Evolutionary conservation across 441 rosid genomes (phyloP).

Genomic region (Adansonia grandidieri): DNA sequence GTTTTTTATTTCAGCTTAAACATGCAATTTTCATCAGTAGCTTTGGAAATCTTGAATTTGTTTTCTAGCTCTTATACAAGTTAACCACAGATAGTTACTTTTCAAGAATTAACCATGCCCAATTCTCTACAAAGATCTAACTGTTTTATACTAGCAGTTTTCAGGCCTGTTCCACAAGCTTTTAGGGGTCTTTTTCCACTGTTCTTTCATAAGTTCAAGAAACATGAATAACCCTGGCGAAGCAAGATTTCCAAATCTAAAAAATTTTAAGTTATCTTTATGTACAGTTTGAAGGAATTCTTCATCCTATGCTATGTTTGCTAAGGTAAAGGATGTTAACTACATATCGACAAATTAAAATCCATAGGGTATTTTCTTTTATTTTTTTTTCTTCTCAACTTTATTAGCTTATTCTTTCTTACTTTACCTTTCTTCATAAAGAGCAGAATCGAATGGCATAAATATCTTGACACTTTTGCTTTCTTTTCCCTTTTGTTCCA

Average conservation of each 20-base stretch:
- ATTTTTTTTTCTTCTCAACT: constrained; percentile 22
- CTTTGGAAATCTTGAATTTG: not conserved
- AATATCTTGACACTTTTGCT: constrained; percentile 2
- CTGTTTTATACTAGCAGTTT: not conserved
- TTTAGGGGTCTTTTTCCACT: not conserved
- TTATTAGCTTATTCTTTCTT: constrained; percentile 11
- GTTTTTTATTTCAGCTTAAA: constrained; percentile 4
- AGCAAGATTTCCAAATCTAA: not conserved
- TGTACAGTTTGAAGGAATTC: too few relatives aligned
- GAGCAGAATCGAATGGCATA: constrained; percentile 24
- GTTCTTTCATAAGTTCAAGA: not conserved
- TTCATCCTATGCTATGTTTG: too few relatives aligned
- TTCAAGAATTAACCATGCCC: not conserved
- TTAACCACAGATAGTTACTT: not conserved
- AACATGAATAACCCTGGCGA: not conserved
- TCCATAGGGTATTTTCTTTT: not conserved
- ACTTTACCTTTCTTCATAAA: constrained; percentile 25
- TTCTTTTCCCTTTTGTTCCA: constrained; percentile 18
- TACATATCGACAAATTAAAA: too few relatives aligned
- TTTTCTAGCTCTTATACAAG: not conserved
- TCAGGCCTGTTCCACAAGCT: not conserved
- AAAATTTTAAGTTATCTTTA: too few relatives aligned
- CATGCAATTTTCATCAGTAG: not conserved
- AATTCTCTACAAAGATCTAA: not conserved
- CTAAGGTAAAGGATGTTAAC: too few relatives aligned